Evolutionary conservation across 495 filamentous ascomycete genomes (phyloP).

Genomic region (Neurospora sp.): DNA sequence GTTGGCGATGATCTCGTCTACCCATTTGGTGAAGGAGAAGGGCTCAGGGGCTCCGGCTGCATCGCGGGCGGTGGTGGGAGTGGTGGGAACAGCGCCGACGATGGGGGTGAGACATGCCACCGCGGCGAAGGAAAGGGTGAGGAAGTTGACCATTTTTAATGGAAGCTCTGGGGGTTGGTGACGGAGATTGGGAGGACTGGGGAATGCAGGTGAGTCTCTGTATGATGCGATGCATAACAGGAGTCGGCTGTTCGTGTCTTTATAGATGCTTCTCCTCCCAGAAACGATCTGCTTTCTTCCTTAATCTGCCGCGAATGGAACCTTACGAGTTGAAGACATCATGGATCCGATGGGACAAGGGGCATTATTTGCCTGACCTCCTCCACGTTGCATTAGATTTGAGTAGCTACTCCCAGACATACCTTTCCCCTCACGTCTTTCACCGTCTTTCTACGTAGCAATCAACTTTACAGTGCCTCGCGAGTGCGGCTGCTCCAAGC

Average conservation of each 20-base stretch:
- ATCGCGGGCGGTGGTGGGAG: not conserved
- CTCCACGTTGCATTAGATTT: too few relatives aligned
- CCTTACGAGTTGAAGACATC: not conserved
- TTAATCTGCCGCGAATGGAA: not conserved
- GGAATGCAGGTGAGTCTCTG: too few relatives aligned
- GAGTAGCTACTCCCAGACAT: too few relatives aligned
- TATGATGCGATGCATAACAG: too few relatives aligned
- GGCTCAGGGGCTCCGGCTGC: not conserved
- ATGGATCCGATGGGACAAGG: not conserved
- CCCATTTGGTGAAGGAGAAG: not conserved
- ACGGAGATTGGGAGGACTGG: too few relatives aligned
- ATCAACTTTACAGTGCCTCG: not conserved
- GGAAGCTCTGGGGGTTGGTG: not conserved
- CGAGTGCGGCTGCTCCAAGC: not conserved
- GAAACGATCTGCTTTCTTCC: not conserved
- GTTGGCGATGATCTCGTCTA: not conserved
- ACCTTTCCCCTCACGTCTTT: too few relatives aligned
- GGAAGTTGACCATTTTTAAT: not conserved
- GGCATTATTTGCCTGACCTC: too few relatives aligned
- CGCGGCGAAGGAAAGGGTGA: not conserved
- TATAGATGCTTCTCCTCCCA: not conserved
- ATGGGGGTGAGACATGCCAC: not conserved
- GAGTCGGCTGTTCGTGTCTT: not conserved
- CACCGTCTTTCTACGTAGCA: not conserved
- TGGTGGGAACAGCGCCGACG: not conserved